These are phyloP conservation scores for Eucalyptus erythrocorys DNA, from an alignment of 345 rosid species.

Conservation along the genomic window DNA sequence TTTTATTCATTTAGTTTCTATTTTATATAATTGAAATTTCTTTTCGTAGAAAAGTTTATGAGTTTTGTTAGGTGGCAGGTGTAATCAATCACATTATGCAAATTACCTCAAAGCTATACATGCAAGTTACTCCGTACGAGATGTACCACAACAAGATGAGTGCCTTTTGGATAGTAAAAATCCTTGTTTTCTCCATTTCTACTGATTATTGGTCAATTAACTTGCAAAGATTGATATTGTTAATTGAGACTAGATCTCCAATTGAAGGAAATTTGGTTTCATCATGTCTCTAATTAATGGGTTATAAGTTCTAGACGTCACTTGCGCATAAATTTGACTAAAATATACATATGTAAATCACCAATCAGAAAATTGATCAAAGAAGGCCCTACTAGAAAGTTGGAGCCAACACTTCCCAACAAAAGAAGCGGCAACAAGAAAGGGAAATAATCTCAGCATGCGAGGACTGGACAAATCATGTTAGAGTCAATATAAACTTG, in stretches of 20 bases:
- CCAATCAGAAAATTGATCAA: background rate
- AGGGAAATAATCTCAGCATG: background rate
- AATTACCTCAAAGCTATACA: background rate
- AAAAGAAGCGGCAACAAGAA: background rate
- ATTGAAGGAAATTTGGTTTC: background rate
- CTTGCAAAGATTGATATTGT: background rate
- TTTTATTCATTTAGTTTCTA: background rate
- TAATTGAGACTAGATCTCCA: background rate
- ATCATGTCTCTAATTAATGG: background rate
- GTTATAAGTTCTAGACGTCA: background rate
- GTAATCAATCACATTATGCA: background rate
- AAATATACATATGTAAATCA: background rate
- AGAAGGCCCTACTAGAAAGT: background rate
- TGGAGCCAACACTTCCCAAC: background rate
- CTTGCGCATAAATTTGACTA: background rate
- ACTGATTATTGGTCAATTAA: background rate
- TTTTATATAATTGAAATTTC: background rate
- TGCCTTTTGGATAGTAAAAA: background rate
- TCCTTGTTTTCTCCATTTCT: background rate
- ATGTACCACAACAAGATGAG: background rate
- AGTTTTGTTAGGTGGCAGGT: background rate
- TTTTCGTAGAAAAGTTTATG: background rate
- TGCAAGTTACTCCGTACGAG: background rate
- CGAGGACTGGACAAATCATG: background rate
- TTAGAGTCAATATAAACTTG: background rate